Conservation (phyloP, 2,329 filamentous ascomycete genomes). For the Colletotrichum nymphaeae region DNA sequence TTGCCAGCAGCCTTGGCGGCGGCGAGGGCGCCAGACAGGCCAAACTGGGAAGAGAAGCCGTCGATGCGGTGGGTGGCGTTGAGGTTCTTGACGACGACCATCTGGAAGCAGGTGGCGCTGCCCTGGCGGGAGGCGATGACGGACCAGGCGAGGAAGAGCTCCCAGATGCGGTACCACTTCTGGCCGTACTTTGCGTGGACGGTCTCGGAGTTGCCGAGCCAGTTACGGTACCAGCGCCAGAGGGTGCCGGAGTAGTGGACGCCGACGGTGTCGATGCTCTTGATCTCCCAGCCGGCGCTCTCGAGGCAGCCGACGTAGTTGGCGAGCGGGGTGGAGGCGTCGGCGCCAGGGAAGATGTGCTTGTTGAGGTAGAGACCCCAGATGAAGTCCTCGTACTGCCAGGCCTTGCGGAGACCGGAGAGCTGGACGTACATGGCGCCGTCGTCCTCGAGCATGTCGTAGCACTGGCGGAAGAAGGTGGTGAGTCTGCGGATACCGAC, state of each 20-base stretch:
- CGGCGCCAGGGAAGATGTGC: constrained; percentile 97
- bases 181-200: constrained; percentile 95
- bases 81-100: constrained; percentile 89
- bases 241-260: constrained; percentile 97
- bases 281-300: constrained; percentile 86
- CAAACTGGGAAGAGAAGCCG: constrained; percentile 76
- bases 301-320: constrained; percentile 89
- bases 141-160: constrained; percentile 88
- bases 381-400: constrained; percentile 98
- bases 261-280: constrained; percentile 91
- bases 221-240: constrained; percentile 99
- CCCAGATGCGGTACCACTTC: constrained; percentile 96
- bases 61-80: constrained; percentile 87
- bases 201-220: constrained; percentile 93
- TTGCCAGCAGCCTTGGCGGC: constrained; percentile 46
- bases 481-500: constrained; percentile 92
- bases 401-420: constrained; percentile 90
- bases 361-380: constrained; percentile 99
- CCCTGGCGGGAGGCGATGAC: constrained; percentile 88
- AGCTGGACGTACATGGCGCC: constrained; percentile 97
- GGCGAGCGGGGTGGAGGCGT: constrained; percentile 92
- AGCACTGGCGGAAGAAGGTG: constrained; percentile 84
- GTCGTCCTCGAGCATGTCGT: constrained; percentile 97
- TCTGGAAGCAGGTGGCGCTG: constrained; percentile 86
- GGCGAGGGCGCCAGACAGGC: constrained; percentile 70